phyloP scores from a whole-genome alignment of 2,329 filamentous ascomycete species.

The Phyllosticta paracitricarpa region DNA sequence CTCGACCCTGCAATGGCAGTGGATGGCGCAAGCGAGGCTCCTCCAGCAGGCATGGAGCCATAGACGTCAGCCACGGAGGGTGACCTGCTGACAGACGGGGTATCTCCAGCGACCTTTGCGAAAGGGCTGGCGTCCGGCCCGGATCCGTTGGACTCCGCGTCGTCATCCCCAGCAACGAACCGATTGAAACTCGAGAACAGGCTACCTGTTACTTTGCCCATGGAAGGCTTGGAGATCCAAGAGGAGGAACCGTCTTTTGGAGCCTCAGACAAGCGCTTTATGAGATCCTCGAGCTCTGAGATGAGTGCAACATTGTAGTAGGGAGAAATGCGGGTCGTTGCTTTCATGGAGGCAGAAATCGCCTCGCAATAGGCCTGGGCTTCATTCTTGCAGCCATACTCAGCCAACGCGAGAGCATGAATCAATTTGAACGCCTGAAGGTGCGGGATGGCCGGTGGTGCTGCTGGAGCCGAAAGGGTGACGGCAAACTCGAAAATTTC shows the following conservation, averaged over 20 bases:
- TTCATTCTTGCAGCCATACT: conserved; percentile 71
- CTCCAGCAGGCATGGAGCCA: conserved; percentile 41
- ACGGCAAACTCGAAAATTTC: conserved; percentile 91
- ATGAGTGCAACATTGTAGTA: conserved; percentile 76
- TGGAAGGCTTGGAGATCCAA: conserved; percentile 90
- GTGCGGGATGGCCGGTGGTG: conserved; percentile 59
- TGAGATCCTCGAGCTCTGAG: conserved; percentile 69
- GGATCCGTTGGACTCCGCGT: conserved; percentile 49
- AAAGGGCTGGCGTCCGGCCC: conserved; percentile 63
- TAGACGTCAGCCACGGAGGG: conserved; percentile 65
- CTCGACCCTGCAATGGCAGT: conserved; percentile 24
- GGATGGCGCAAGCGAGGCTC: conserved; percentile 27
- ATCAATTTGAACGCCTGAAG: conserved; percentile 85
- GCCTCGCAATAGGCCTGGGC: conserved; percentile 87
- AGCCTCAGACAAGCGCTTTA: conserved; percentile 71
- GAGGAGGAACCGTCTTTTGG: conserved; percentile 72
- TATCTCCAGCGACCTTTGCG: conserved; percentile 63
- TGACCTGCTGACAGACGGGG: conserved; percentile 43
- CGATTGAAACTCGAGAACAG: conserved; percentile 92
- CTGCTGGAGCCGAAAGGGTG: conserved; percentile 50
- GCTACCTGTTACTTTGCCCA: conserved; percentile 88
- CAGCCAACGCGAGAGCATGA: conserved; percentile 73
- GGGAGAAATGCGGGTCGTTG: conserved; percentile 71
- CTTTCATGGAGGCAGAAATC: conserved; percentile 64
- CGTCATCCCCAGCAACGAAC: conserved; percentile 89